Evolutionary conservation across 2,329 filamentous ascomycete genomes (phyloP), one percentile per base, ranked within the genome.

Genomic region (Alternaria postmessia): DNA sequence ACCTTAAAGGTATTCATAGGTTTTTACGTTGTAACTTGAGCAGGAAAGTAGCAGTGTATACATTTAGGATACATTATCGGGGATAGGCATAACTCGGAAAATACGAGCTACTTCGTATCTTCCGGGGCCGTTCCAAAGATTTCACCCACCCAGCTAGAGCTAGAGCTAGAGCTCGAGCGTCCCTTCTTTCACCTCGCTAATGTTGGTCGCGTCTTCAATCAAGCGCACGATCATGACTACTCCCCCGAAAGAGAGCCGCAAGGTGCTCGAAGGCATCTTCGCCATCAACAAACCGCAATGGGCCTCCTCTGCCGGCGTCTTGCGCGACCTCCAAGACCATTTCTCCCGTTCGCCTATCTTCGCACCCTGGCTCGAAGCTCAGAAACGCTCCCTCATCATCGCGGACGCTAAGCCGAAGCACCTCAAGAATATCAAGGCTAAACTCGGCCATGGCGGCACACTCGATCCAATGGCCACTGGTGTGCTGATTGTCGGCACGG

Each of bases 371-470:
- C 84, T 98, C 59, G 82, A 88, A 30, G 81, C 85, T 53, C 89
- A 94, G 68, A 83, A 83, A 56, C 83, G 82, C 48, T 86, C 16
- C 79, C 82, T 66, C 89, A 92, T 76, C 81, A 81, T 59, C 82
- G 85, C 59, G 82, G 41, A 62, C 22, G 64, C 83, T 59, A 87
- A 90, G 75, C 85, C 85, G 67, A 84, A 85, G 68, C 86, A 89
- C 61, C 79, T 80, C 48, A 66, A 70, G 3, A 72, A 74, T 24
- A 68, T 78, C 30, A 87, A 92, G 63, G 90, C 98, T 69, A 99
- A 98, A 83, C 91, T 98, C 73, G 95, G 95, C 34, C 95, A 99
- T 81, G 95, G 95, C 62, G 95, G 95, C 43, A 99, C 95, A 2
- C 86, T 99, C 18, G 95, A 99, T 75, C 95, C 95, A 26, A 86